phyloP scores from a whole-genome alignment of 148 eudicot genomes.

The Oxyria digyna region DNA sequence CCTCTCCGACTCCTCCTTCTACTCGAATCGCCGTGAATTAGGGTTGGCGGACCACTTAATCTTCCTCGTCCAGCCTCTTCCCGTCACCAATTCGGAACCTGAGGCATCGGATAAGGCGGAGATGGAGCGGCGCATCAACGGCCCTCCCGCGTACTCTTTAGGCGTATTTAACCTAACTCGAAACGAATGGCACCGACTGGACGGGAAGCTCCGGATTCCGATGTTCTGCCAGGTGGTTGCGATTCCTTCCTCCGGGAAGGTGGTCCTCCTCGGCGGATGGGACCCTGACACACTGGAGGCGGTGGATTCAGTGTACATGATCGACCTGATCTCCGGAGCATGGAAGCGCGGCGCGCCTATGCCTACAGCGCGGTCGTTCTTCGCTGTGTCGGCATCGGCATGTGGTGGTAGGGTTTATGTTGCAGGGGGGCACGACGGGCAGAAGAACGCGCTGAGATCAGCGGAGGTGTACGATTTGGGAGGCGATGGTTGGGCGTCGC shows the following conservation, averaged over 20 bases:
- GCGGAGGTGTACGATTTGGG: conserved; percentile 27
- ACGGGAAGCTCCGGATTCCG: conserved; percentile 8
- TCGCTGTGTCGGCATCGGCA: conserved; percentile 15
- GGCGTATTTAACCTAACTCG: conserved; percentile 11
- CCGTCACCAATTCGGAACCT: not conserved
- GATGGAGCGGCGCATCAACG: not conserved
- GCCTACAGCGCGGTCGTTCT: conserved; percentile 24
- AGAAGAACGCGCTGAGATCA: conserved; percentile 25
- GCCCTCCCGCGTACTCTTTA: conserved; percentile 14
- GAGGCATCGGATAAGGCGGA: not conserved
- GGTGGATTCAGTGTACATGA: conserved; percentile 11
- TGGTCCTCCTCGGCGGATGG: conserved; percentile 29
- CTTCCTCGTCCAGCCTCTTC: conserved; percentile 16
- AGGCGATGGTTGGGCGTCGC: conserved; percentile 15
- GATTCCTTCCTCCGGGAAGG: conserved; percentile 9
- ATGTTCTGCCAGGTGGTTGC: conserved; percentile 24
- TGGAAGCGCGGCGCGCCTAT: conserved; percentile 26
- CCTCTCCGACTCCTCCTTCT: conserved; percentile 17
- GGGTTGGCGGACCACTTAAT: conserved; percentile 15
- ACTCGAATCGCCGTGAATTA: conserved; percentile 6
- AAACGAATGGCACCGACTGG: conserved; percentile 16
- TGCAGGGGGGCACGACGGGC: conserved; percentile 39
- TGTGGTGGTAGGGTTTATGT: conserved; percentile 16
- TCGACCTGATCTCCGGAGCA: conserved; percentile 16
- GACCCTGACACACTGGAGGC: conserved; percentile 29